Percentiles rank a stretch among this genome's conserved stretches.
Conservation (phyloP, 1,284 basidiomycete genomes). For the Trichosporon sp. region DNA sequence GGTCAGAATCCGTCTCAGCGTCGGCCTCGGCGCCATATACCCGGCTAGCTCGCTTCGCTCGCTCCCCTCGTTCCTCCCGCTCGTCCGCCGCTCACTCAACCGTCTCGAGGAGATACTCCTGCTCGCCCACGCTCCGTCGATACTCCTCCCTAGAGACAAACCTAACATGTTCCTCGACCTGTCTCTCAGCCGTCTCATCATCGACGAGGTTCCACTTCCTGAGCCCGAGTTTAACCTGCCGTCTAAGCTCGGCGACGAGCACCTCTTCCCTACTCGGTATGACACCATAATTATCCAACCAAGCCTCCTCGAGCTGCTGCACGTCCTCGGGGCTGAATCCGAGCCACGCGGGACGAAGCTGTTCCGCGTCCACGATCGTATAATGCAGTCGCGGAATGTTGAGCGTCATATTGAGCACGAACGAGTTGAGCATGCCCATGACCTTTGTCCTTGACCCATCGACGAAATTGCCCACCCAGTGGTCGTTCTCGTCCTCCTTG, state of each 20-base stretch:
- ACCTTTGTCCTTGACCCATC: background rate
- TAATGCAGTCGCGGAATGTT: slow-evolving; percentile 1
- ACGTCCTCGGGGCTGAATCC: background rate
- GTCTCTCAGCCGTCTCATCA: background rate
- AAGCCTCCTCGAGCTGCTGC: background rate
- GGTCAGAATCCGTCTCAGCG: too few species aligned
- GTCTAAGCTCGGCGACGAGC: background rate
- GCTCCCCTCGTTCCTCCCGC: background rate
- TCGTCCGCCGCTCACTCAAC: background rate
- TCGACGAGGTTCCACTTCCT: slow-evolving; percentile 2
- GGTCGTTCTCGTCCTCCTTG: slow-evolving; percentile 13
- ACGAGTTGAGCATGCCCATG: slow-evolving; percentile 12
- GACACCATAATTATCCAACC: background rate
- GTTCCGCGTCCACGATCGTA: slow-evolving; percentile 13
- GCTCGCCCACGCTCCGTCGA: background rate
- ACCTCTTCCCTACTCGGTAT: background rate
- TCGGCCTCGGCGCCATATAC: too few species aligned
- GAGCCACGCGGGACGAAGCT: slow-evolving; percentile 13
- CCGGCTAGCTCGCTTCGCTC: background rate
- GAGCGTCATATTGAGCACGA: slow-evolving; percentile 10
- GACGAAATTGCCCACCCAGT: slow-evolving; percentile 7
- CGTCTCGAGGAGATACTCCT: slow-evolving; percentile 1
- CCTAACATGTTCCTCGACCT: background rate
- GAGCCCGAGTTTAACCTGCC: background rate
- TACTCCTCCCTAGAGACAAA: background rate